These are phyloP conservation scores for Wickerhamomyces canadensis DNA, from an alignment of 805 yeast species.

Conservation along the genomic window DNA sequence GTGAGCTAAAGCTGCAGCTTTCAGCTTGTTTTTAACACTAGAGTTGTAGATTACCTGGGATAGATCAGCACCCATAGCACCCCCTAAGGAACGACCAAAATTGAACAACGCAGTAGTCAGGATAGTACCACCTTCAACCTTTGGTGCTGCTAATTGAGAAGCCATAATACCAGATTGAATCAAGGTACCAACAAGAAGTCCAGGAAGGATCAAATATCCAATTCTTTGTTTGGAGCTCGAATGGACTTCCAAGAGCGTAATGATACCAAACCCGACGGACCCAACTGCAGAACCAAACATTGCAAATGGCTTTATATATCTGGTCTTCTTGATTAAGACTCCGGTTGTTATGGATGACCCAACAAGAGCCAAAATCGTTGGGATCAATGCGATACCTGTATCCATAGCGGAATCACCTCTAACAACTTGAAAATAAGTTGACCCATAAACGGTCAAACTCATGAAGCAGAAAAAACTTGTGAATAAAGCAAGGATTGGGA, in stretches of 20 bases:
- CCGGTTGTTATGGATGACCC: slow-evolving; percentile 20
- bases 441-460: slow-evolving; percentile 29
- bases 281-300: slow-evolving; percentile 27
- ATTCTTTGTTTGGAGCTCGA: slow-evolving; percentile 26
- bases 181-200: slow-evolving; percentile 30
- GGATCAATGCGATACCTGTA: slow-evolving; percentile 19
- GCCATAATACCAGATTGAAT: slow-evolving; percentile 29
- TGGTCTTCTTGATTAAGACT: slow-evolving; percentile 26
- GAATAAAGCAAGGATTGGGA: slow-evolving; percentile 26
- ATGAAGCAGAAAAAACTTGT: slow-evolving; percentile 37
- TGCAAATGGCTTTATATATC: slow-evolving; percentile 30
- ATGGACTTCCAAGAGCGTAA: slow-evolving; percentile 26
- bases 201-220: slow-evolving; percentile 33
- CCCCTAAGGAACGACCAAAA: slow-evolving; percentile 37
- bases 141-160: slow-evolving; percentile 38
- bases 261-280: slow-evolving; percentile 30
- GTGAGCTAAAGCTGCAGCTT: neutral
- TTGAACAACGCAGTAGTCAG: slow-evolving; percentile 38
- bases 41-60: slow-evolving; percentile 34
- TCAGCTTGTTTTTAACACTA: slow-evolving; percentile 19
- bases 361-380: slow-evolving; percentile 15
- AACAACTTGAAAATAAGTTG: slow-evolving; percentile 48
- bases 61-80: slow-evolving; percentile 34
- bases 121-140: slow-evolving; percentile 40
- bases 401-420: slow-evolving; percentile 23